phyloP scores from a whole-genome alignment of 2,329 filamentous ascomycete genomes.

The Penicillium sp. region DNA sequence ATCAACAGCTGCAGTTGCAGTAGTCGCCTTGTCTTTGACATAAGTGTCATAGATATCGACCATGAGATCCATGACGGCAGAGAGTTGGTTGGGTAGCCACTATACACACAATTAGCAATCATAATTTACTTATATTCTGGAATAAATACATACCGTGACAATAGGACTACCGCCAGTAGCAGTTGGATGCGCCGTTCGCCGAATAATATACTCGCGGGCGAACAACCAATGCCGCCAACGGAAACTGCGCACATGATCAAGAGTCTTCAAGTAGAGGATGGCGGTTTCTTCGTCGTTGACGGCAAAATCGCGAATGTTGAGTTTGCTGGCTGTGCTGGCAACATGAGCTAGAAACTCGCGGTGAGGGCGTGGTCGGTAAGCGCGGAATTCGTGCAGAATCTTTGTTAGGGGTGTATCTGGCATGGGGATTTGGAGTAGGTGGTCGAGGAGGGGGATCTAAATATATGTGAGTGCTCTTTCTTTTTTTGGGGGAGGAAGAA shows the following conservation, averaged over 20 bases:
- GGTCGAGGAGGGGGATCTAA: conserved; percentile 78
- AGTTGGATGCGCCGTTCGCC: conserved; percentile 42
- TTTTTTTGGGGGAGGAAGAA: background rate
- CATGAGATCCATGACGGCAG: conserved; percentile 48
- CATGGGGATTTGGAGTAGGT: conserved; percentile 81
- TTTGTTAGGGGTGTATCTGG: conserved; percentile 82
- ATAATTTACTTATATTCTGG: background rate
- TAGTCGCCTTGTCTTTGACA: conserved; percentile 28
- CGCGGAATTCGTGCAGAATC: conserved; percentile 82
- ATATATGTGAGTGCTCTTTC: background rate
- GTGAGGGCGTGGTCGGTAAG: conserved; percentile 86
- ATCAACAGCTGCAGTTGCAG: conserved; percentile 5
- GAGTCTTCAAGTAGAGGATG: conserved; percentile 41
- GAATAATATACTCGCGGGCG: conserved; percentile 47
- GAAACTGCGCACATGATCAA: conserved; percentile 48
- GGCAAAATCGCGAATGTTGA: conserved; percentile 37
- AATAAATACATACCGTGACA: conserved; percentile 35
- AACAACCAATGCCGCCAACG: conserved; percentile 50
- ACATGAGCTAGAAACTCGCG: conserved; percentile 78
- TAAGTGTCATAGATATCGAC: conserved; percentile 40
- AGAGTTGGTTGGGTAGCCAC: conserved; percentile 48
- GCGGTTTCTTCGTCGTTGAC: conserved; percentile 37
- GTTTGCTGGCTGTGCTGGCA: conserved; percentile 47
- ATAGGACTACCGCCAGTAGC: conserved; percentile 49
- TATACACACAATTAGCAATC: conserved; percentile 13